Base-by-base conservation (phyloP, 108 stramenopile species). In the Cyclotella baltica region DNA sequence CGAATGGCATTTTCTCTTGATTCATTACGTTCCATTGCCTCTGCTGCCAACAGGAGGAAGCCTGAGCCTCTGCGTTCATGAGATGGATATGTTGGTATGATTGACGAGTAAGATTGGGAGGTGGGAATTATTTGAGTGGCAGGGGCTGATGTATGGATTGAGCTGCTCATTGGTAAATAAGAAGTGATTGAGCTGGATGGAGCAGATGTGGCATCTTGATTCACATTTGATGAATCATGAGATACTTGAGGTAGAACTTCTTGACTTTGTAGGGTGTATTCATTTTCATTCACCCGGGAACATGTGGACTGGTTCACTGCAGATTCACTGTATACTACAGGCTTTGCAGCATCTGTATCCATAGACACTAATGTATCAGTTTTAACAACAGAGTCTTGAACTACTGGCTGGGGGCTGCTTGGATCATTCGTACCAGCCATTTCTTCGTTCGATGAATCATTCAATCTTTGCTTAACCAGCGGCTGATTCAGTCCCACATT, bases 1-100 rank as follows among this genome's bases (percentile, higher is more conserved):
- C 80, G 80, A 35, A 81, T 75, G 18, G 80, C 80, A 63, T 70
- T 62, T 22, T 67, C 69, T 48, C 80, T 67, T 0, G 62, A 62
- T 62, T 81, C 72, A 6, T 62, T 62, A 48, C 70, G 47, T 48
- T 81, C 80, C 52, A 73, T 72, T 1, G 80, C 80, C 30, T 73
- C 68, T 10, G 80, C 80, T 13, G 80, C 80, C 1, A 81, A 37
- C 19, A 81, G 55, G 8, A 81, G 63, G 37, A 69, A 81, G 4
- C 63, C 80, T 34, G 80, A 81, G 16, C 80, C 80, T 35, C 80
- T 62, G 30, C 80, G 68, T 48, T 70, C 80, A 11, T 62, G n/a
- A 34, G 27, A 3, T 4, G 43, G 2, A 9, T 47, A 16, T 30
- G 33, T 5, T 1, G 63, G 18, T 18, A 23, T 64, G 13, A 34